A percentile compares a stretch with the other conserved stretches of the same genome.
Conservation (phyloP, 2,329 filamentous ascomycete genomes). For the Botrytis hyacinthi region DNA sequence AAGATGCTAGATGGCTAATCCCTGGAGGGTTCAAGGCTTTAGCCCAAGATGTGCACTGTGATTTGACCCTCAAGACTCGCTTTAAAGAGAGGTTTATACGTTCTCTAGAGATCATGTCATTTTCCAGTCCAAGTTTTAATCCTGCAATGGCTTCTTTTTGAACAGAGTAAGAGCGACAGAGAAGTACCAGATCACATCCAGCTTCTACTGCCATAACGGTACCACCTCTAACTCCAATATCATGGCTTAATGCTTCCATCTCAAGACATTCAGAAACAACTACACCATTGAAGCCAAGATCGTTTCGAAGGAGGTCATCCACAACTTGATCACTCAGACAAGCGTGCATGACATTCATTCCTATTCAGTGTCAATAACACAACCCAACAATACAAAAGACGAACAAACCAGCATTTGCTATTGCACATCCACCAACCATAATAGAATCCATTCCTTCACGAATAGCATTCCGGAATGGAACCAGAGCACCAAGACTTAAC, state of each 20-base stretch:
- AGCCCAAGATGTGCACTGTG: conserved; percentile 83
- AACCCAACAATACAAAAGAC: background rate
- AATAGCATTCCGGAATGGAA: conserved; percentile 90
- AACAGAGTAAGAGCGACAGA: conserved; percentile 83
- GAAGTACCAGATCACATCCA: conserved; percentile 85
- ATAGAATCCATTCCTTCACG: conserved; percentile 84
- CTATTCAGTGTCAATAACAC: conserved; percentile 45
- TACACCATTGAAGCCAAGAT: conserved; percentile 86
- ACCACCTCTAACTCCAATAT: conserved; percentile 94
- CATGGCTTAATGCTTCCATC: conserved; percentile 93
- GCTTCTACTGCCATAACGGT: conserved; percentile 98
- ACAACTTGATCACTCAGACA: conserved; percentile 97
- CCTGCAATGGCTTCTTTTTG: conserved; percentile 91
- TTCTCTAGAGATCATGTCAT: conserved; percentile 79
- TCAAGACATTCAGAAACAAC: conserved; percentile 94
- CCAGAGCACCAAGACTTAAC: conserved; percentile 83
- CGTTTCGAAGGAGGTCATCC: conserved; percentile 81
- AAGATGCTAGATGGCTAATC: conserved; percentile 69
- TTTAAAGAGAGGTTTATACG: conserved; percentile 77
- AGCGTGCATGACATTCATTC: conserved; percentile 93
- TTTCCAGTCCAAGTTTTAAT: conserved; percentile 84
- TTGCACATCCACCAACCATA: conserved; percentile 93
- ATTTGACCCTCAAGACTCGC: conserved; percentile 77
- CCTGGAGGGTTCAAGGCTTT: conserved; percentile 87
- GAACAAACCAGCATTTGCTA: conserved; percentile 60